Evolutionary conservation across 2,329 filamentous ascomycete genomes (phyloP).

Genomic region (Aureobasidium sp.): DNA sequence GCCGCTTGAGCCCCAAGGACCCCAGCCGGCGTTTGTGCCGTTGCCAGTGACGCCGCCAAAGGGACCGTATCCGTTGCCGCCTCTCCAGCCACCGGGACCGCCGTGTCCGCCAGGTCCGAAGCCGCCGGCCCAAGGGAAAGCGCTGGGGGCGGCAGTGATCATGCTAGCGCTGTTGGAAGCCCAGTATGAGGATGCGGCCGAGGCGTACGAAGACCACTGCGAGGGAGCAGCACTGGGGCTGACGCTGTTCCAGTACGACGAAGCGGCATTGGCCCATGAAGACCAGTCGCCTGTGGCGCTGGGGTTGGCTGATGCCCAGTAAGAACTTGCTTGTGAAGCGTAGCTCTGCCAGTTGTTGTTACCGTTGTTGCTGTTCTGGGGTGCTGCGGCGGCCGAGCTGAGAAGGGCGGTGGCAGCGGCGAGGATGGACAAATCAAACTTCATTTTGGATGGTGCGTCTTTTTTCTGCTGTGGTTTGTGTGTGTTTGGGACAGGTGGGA

Average conservation of each 20-base stretch:
- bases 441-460: slow-evolving; percentile 2
- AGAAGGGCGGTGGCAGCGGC: slow-evolving; percentile 9
- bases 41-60: slow-evolving; percentile 18
- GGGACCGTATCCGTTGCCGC: slow-evolving; percentile 19
- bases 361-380: slow-evolving; percentile 9
- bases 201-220: slow-evolving; percentile 14
- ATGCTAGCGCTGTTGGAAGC: neutral
- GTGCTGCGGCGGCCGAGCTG: slow-evolving; percentile 8
- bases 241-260: slow-evolving; percentile 19
- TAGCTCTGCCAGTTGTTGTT: slow-evolving; percentile 13
- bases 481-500: neutral
- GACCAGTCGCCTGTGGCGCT: slow-evolving; percentile 25
- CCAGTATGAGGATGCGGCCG: slow-evolving; percentile 15
- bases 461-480: neutral
- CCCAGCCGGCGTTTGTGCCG: slow-evolving; percentile 25
- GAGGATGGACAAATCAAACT: slow-evolving; percentile 7
- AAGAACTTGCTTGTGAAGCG: slow-evolving; percentile 14
- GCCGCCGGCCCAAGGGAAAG: slow-evolving; percentile 15
- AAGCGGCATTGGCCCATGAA: slow-evolving; percentile 24
- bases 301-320: slow-evolving; percentile 16
- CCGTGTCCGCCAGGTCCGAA: slow-evolving; percentile 15
- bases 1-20: slow-evolving; percentile 26
- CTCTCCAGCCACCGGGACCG: slow-evolving; percentile 18
- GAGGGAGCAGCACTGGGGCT: slow-evolving; percentile 7
- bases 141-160: slow-evolving; percentile 5